Base-by-base conservation (phyloP, 164 flowering plant species). In the Paratinospora sagittata region DNA sequence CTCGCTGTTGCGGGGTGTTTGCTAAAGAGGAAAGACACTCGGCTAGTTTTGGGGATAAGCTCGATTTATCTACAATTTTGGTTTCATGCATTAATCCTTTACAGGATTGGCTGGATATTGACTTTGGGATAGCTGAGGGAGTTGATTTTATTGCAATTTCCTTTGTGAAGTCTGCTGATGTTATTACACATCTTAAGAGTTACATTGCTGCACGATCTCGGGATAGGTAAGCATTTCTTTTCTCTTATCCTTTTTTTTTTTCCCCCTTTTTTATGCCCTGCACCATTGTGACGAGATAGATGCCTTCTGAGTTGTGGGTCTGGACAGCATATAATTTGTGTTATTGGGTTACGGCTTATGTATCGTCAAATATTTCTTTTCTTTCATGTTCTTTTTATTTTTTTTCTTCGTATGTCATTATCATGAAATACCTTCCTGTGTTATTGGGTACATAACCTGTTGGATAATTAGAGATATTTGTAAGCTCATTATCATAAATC, bases 91-190 rank as follows among this genome's bases (percentile, higher is more conserved):
- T 74, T 8, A 33, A 36, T 13, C 19, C 62, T 47, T 65, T 63
- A 45, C 83, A 92, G 97, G 99, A 95, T 79, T 95, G 97, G 99
- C 74, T 90, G 86, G 99, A 95, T 68, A 95, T 95, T 78, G 97
- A 95, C 80, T 95, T 95, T 81, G 97, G 97, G 37, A 89, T 95
- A 75, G 86, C 89, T 2, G 97, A 88, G 71, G 89, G 96, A 63
- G 99, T 95, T 67, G 98, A 95, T 76, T 92, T 95, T 77, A 88
- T 92, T 70, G 97, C 97, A 63, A 81, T 92, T 71, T 95, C 99
- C 23, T 95, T 95, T 79, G 97, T 95, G 74, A 90, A 91, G 80
- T 87, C 97, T 68, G 97, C 99, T 58, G 99, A 95, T 80, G 97
- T 90, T 64, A 90, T 95, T 73, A 85, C 79, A 52, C 96, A 95